Evolutionary conservation across 2,329 filamentous ascomycete genomes (phyloP).

Genomic region (Aureobasidium sp.): DNA sequence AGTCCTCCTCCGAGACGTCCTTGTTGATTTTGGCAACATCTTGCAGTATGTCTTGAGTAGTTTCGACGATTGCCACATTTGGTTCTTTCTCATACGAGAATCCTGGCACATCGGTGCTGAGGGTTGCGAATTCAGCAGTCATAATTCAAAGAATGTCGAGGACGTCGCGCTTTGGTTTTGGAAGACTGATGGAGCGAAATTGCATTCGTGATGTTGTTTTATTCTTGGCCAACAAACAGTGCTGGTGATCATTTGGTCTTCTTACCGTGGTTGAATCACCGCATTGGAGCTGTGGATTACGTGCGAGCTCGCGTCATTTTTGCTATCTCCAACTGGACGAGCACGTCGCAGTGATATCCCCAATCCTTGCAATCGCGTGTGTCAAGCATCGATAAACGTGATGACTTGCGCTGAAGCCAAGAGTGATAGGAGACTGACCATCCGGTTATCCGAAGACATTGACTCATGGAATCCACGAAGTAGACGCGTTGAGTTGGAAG

Average conservation of each 20-base stretch:
- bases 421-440: neutral
- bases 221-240: neutral
- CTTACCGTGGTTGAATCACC: neutral
- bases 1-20: conserved; percentile 17
- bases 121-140: neutral
- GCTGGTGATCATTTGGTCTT: too few relatives aligned
- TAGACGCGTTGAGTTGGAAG: neutral
- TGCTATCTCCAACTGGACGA: neutral
- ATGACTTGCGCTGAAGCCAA: neutral
- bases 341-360: too few relatives aligned
- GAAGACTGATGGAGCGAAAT: neutral
- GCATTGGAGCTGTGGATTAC: neutral
- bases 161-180: neutral
- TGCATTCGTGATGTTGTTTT: neutral
- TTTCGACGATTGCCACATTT: neutral
- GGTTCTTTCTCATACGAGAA: neutral
- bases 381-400: neutral
- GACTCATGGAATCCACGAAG: neutral
- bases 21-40: too few relatives aligned
- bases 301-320: too few relatives aligned
- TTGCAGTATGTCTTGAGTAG: too few relatives aligned
- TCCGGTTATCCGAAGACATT: too few relatives aligned
- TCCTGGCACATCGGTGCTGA: neutral
- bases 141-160: neutral
- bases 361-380: neutral